Conservation (phyloP, 192 early-diverging fungal genomes). For the Chytriomyces hyalinus region DNA sequence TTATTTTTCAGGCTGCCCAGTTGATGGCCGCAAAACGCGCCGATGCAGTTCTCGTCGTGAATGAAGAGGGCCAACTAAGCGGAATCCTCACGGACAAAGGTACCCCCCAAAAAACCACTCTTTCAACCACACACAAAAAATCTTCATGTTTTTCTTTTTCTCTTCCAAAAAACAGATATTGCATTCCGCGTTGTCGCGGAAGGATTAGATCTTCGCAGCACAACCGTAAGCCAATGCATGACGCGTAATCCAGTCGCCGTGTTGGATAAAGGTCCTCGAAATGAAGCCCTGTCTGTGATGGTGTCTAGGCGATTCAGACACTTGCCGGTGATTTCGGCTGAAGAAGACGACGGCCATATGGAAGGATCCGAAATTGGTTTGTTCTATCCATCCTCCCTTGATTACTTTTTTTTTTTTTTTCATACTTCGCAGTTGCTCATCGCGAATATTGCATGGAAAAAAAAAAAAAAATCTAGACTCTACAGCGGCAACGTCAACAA, state of each 20-base stretch:
- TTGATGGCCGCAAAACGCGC: constrained; percentile 95
- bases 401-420: too few relatives aligned
- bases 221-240: constrained; percentile 83
- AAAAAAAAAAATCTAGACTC: constrained; percentile 42
- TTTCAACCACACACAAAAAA: neutral
- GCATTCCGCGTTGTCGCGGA: constrained; percentile 93
- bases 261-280: constrained; percentile 53
- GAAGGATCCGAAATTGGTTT: constrained; percentile 4
- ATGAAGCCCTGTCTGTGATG: constrained; percentile 57
- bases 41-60: constrained; percentile 93
- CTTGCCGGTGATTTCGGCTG: constrained; percentile 50
- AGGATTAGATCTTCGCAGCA: constrained; percentile 50
- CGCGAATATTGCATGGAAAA: too few relatives aligned
- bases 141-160: neutral
- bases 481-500: constrained; percentile 58
- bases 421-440: too few relatives aligned
- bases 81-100: constrained; percentile 97
- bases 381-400: too few relatives aligned
- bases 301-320: constrained; percentile 56
- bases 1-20: constrained; percentile 46
- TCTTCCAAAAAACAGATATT: constrained; percentile 69
- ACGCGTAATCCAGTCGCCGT: constrained; percentile 91
- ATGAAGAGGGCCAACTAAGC: constrained; percentile 85
- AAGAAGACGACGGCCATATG: constrained; percentile 40
- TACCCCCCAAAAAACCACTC: neutral